Evolutionary conservation across 257 asterid genomes (phyloP).

Genomic region (Salvia miltiorrhiza): DNA sequence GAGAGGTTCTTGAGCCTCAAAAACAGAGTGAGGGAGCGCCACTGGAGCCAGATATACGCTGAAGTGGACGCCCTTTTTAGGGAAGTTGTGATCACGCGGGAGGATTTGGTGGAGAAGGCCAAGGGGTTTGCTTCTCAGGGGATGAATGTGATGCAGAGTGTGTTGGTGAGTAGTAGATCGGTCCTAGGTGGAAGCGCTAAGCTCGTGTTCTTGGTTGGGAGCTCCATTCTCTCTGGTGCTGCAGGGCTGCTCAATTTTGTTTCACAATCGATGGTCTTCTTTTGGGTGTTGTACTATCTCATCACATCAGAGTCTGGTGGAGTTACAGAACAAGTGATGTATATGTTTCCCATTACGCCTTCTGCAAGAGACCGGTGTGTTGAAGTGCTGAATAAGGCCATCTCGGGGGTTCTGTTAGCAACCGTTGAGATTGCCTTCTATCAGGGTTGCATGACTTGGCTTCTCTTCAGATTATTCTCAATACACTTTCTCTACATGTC

Average conservation of each 20-base stretch:
- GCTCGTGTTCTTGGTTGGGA: constrained; percentile 52
- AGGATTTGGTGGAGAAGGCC: constrained; percentile 81
- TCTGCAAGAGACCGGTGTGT: constrained; percentile 72
- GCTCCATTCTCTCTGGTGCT: constrained; percentile 90
- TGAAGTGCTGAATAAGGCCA: constrained; percentile 77
- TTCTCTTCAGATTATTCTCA: constrained; percentile 67
- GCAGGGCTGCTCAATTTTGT: constrained; percentile 72
- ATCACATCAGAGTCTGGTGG: constrained; percentile 96
- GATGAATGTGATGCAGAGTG: constrained; percentile 66
- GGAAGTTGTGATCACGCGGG: constrained; percentile 69
- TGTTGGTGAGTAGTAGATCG: constrained; percentile 62
- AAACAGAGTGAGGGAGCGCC: constrained; percentile 50
- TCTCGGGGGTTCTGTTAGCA: constrained; percentile 82
- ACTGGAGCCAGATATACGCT: constrained; percentile 71
- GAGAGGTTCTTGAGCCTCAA: constrained; percentile 70
- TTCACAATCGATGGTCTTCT: constrained; percentile 82
- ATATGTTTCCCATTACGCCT: constrained; percentile 75
- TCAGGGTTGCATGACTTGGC: constrained; percentile 96
- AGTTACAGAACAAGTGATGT: constrained; percentile 88
- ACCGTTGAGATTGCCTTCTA: constrained; percentile 83
- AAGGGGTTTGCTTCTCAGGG: constrained; percentile 89
- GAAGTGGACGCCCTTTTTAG: constrained; percentile 66
- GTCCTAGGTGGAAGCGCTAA: constrained; percentile 80
- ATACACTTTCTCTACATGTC: constrained; percentile 86
- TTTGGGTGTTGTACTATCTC: constrained; percentile 79